These are phyloP conservation scores for Diutina neorugosa DNA, from an alignment of 1,139 yeast genomes.

Conservation along the genomic window DNA sequence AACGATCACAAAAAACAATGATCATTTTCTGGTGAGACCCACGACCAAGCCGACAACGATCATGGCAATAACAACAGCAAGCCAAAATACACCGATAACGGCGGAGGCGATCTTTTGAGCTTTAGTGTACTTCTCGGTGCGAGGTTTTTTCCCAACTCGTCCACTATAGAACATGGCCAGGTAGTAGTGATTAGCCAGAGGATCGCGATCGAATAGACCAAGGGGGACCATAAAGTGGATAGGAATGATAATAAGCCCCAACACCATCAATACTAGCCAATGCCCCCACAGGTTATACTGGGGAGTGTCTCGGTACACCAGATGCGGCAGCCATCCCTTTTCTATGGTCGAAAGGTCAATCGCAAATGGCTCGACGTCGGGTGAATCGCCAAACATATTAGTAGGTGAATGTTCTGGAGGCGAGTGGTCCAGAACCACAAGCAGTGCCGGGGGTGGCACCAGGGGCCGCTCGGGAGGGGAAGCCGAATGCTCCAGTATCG, in stretches of 20 bases:
- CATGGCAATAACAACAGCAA: neutral
- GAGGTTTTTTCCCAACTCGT: neutral
- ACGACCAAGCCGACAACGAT: slow-evolving; percentile 1
- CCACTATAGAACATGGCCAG: slow-evolving; percentile 1
- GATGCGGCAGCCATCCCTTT: neutral
- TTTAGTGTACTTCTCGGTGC: neutral
- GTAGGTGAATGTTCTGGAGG: neutral
- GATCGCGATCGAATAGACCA: neutral
- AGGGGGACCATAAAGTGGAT: neutral
- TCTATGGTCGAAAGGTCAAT: neutral
- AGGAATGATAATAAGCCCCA: neutral
- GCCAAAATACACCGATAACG: neutral
- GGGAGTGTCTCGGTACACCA: neutral
- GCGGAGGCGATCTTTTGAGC: neutral
- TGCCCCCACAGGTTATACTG: neutral
- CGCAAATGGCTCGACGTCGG: neutral
- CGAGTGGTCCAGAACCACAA: neutral
- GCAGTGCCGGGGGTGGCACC: neutral
- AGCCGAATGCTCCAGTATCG: neutral
- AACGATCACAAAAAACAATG: neutral
- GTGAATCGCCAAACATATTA: neutral
- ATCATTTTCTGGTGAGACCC: neutral
- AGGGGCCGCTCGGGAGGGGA: neutral
- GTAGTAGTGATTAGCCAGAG: neutral
- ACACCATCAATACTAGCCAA: neutral